These are phyloP conservation scores for Aureobasidium subglaciale DNA, from an alignment of 2,329 filamentous ascomycete species.

Conservation along the genomic window DNA sequence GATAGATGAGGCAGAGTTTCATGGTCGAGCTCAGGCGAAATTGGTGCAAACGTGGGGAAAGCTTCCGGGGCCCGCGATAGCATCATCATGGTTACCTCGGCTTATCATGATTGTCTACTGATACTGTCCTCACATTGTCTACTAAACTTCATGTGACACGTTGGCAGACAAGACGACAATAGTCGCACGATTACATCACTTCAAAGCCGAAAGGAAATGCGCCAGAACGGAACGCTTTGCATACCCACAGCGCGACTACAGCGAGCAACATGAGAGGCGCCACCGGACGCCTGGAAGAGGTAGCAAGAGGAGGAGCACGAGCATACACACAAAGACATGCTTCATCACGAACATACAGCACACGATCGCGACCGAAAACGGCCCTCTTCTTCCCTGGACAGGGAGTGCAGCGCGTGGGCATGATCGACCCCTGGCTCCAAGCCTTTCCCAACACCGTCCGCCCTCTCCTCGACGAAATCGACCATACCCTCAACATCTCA, in stretches of 20 bases:
- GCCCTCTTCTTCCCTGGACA: slow-evolving; percentile 35
- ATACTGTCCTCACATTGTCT: background rate
- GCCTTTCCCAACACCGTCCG: slow-evolving; percentile 72
- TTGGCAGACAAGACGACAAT: background rate
- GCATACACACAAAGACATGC: background rate
- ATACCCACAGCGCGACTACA: background rate
- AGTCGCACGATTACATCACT: background rate
- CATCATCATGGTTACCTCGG: background rate
- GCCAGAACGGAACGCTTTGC: background rate
- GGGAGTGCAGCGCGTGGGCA: slow-evolving; percentile 32
- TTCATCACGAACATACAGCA: background rate
- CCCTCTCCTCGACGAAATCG: slow-evolving; percentile 78
- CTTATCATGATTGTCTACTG: background rate
- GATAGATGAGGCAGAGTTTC: too few species aligned
- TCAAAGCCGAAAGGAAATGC: background rate
- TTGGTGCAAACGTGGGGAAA: background rate
- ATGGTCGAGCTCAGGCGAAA: too few species aligned
- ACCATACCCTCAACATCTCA: slow-evolving; percentile 60
- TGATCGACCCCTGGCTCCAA: slow-evolving; percentile 64
- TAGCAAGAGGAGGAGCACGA: background rate
- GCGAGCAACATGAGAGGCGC: background rate
- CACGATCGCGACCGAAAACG: slow-evolving; percentile 20
- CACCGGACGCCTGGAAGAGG: background rate
- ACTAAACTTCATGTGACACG: background rate
- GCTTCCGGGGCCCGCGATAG: too few species aligned